Evolutionary conservation across 495 filamentous ascomycete species (phyloP), one percentile per base, ranked within the genome.

Genomic region (Rostrohypoxylon terebratum): DNA sequence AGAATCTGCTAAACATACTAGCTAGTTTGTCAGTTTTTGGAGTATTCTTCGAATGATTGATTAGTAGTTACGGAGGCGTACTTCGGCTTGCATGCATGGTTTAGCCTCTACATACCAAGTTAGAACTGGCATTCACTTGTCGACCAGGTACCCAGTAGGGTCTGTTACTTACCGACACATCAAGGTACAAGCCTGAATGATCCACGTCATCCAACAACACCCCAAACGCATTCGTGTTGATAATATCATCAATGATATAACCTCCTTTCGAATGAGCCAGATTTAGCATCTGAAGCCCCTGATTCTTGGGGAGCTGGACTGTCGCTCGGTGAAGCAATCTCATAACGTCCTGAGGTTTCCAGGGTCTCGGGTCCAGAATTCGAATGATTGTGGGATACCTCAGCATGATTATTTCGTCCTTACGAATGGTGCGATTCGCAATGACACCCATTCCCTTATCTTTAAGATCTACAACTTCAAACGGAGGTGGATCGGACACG

Each of bases 21-120:
- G 9, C 14, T 6, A 20, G 2, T 1, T 1, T 11, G 20, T 59
- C 42, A 59, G 36, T 25, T 13, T 42, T 40, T 2, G 6, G 20
- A 6, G 0, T 4, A n/a, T 23, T 18, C 14, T 31, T 40, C 8
- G 20, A 18, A 2, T 31, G 1, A 36, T 59, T 11, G 38, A 1
- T 4, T 1, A 14, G 42, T 28, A 38, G 10, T 18, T 16, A 2
- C 20, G 36, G 9, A 55, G 28, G 61, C 76, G 48, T 55, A 81
- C 80, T 74, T 78, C 45, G 80, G 80, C 18, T 76, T 78, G 42
- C 80, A 81, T 0, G 78, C 78, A 51, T 81, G 80, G 28, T 81
- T 81, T 25, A 81, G 58, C 40, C 80, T 75, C 79, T 81, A 16
- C 31, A 45, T 1, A 23, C n/a, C 0, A 34, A 14, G 44, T 62